Evolutionary conservation across 148 eudicot genomes (phyloP).

Genomic region (Camellia granthamiana): DNA sequence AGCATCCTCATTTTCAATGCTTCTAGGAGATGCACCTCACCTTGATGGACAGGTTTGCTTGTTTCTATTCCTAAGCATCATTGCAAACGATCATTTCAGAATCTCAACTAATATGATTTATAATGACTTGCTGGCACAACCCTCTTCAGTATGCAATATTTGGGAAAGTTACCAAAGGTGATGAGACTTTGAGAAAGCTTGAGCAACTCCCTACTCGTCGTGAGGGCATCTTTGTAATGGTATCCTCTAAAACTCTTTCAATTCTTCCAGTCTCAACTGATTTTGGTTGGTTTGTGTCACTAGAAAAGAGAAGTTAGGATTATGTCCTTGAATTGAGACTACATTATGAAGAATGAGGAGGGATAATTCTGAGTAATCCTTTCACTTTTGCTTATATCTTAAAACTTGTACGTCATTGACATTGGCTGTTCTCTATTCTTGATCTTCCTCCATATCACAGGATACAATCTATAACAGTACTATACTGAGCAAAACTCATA

Average conservation of each 20-base stretch:
- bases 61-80: background rate
- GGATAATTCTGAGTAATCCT: background rate
- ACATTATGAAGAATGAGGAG: background rate
- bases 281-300: background rate
- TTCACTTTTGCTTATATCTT: background rate
- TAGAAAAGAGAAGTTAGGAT: background rate
- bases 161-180: slow-evolving; percentile 89
- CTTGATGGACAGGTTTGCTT: slow-evolving; percentile 75
- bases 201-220: slow-evolving; percentile 83
- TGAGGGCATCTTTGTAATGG: slow-evolving; percentile 98
- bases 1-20: slow-evolving; percentile 86
- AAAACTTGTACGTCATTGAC: background rate
- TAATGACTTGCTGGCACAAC: slow-evolving; percentile 14
- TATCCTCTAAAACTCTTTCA: slow-evolving; percentile 32
- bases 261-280: slow-evolving; percentile 5
- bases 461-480: background rate
- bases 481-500: background rate
- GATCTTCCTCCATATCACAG: background rate
- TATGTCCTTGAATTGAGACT: background rate
- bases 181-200: slow-evolving; percentile 83
- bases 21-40: slow-evolving; percentile 96
- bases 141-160: slow-evolving; percentile 76
- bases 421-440: background rate
- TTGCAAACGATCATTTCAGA: background rate
- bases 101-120: background rate